Evolutionary conservation across 2,329 filamentous ascomycete species (phyloP), one percentile per base, ranked within the genome.

Genomic region (Trichoderma simmonsii): DNA sequence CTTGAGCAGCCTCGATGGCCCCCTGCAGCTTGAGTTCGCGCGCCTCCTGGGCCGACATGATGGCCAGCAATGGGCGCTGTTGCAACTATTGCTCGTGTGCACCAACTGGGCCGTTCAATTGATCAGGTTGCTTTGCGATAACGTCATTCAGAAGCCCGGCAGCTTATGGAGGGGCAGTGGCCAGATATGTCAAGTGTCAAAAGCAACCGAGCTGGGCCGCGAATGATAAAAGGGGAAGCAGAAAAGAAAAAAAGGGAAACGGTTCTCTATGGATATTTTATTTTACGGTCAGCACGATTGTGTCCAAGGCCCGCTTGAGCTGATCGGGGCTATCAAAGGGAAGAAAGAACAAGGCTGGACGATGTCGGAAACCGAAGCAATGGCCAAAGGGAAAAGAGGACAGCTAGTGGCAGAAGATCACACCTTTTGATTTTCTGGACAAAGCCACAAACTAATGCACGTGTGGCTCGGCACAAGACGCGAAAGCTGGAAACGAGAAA

Each of bases 1-100:
- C 88, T 73, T 86, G 87, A 70, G 94, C 91, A 72, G 93, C 92
- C 79, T 96, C 92, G 73, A 95, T 85, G 75, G 90, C 92, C 75
- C 91, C 93, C 82, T 97, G 91, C 81, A 91, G 87, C 88, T 94
- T 97, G 81, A 93, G 87, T 87, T 97, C 94, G 73, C 68, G 76
- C 63, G 78, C 76, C 74, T 81, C 78, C 74, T 75, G 77, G 70
- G 79, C 77, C 76, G 81, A 79, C 80, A 82, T 82, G 74, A 75
- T 75, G 68, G 72, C 62, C 69, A 68, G 72, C 62, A 64, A 59
- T 67, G 43, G 43, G 72, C 63, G 69, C 72, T 69, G 62, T 63
- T 60, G 43, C 63, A 43, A 14, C 63, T 62, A 36, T 39, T 56
- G 56, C 66, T 68, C 59, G 62, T 60, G 66, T 54, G 28, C 48